Base-by-base conservation (phyloP, 257 asterid species). In the Osmanthus fragrans region DNA sequence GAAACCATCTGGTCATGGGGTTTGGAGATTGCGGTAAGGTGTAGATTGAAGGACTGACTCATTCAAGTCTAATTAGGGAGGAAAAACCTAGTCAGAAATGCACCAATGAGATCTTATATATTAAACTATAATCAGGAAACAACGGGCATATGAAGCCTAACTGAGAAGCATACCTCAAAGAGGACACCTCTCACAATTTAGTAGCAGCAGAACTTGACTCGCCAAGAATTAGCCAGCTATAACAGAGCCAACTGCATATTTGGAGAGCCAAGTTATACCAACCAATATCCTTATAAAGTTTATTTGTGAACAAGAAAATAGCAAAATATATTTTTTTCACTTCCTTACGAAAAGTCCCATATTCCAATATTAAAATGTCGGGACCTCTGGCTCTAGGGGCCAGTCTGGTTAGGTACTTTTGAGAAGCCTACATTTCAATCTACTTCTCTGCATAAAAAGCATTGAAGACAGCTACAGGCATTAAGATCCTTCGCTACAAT, bases 371-470 rank as follows among this genome's bases (percentile, higher is more conserved):
- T 85, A 82, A 87, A 82, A 83, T 83, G 88, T 80, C 86, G 82
- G 85, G 82, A 81, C 82, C 81, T 88, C 91, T 81, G 79, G 87
- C 90, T 84, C 87, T 85, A 87, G 84, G 85, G 86, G 90, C 83
- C 91, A 77, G 70, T 87, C 92, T 85, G 82, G 82, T 89, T 89
- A 92, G 85, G 85, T 77, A 89, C 79, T 83, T 89, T 80, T 76
- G 85, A 83, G 89, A 86, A 86, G 87, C 90, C 87, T 81, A 94
- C 93, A 82, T 90, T 87, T 82, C 91, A 88, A 84, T 83, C 92
- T 85, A 93, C 96, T 79, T 88, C 91, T 90, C 96, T 89, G 97
- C 98, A 92, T 86, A 90, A 91, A 93, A 93, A 93, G 96, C 92
- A 90, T 84, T 76, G 94, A 91, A 86, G 93, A 89, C 87, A 91